Base-by-base conservation (phyloP, 257 asterid genomes). In the Solanum dulcamara region DNA sequence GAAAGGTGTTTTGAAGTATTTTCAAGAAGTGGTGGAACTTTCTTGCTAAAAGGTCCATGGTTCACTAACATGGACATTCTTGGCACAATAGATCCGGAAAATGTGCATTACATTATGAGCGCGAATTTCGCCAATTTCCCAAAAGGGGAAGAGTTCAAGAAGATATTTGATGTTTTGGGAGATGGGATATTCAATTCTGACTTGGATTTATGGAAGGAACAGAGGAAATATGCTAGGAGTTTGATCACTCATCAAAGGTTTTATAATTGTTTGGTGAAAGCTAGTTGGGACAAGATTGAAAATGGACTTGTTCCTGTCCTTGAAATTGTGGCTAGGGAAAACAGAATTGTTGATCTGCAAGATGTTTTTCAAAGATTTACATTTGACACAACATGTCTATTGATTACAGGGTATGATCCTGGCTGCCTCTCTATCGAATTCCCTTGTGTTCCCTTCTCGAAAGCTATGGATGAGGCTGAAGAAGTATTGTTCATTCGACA, bases 151-250 rank as follows among this genome's bases (percentile, higher is more conserved):
- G 86, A 84, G 22, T 92, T 90, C 88, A 85, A 85, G 89, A 89
- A 89, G 35, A 90, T 92, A 5, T 92, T 92, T 42, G 93, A 90
- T 24, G 88, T 91, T 24, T 55, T 92, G 26, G 96, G 96, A 0
- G 92, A 88, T 7, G 96, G 96, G 20, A 92, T 92, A 10, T 92
- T 92, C 91, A 92, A 90, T 62, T 84, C 92, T 0, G 96, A 89
- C 35, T 57, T 46, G 42, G 94, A 89, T 13, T 68, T 85, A 15
- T 93, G 96, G 96, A 89, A 72, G 18, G 68, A 6, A 0, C 96
- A 91, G 48, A 85, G 96, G 79, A 91, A 85, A 28, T 66, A 81
- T 0, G 88, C 96, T 7, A 35, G 90, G n/a, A 88, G 66, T 10
- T 72, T 93, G 35, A 80, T 93, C 59, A 87, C 48, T 59, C 93